A percentile compares a stretch with the other conserved stretches of the same genome.
Conservation (phyloP, 345 rosid genomes). For the Leavenworthia alabamica region DNA sequence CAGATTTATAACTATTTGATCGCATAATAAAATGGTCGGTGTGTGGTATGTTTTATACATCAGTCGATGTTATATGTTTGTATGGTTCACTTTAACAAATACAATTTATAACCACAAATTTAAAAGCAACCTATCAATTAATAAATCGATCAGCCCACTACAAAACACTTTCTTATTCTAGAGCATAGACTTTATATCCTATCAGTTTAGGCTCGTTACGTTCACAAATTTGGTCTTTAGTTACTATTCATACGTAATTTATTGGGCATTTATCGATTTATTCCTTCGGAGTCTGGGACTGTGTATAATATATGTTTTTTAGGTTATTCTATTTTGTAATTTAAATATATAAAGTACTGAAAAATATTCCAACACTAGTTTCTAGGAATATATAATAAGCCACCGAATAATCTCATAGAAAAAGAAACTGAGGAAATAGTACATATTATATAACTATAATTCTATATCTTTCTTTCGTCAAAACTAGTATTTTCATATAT, state of each 20-base stretch:
- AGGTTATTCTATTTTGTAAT: neutral
- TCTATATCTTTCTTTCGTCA: too few species aligned
- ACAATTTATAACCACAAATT: neutral
- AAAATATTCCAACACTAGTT: constrained; percentile 21
- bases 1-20: neutral
- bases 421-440: too few species aligned
- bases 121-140: constrained; percentile 2
- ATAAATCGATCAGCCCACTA: constrained; percentile 11
- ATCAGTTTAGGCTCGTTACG: neutral
- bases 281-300: neutral
- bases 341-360: neutral
- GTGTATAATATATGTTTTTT: neutral
- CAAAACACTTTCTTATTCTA: neutral
- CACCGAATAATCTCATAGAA: too few species aligned
- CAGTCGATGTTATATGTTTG: neutral
- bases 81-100: neutral
- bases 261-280: neutral
- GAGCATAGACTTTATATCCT: neutral
- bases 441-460: too few species aligned
- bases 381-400: too few species aligned
- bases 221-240: neutral
- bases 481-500: too few species aligned
- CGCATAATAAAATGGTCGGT: constrained; percentile 17
- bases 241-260: constrained; percentile 1
- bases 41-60: neutral